A percentile compares a stretch with the other conserved stretches of the same genome.
These are phyloP conservation scores for Schizothecium vesticola DNA, from an alignment of 495 filamentous ascomycete species.

Conservation along the genomic window DNA sequence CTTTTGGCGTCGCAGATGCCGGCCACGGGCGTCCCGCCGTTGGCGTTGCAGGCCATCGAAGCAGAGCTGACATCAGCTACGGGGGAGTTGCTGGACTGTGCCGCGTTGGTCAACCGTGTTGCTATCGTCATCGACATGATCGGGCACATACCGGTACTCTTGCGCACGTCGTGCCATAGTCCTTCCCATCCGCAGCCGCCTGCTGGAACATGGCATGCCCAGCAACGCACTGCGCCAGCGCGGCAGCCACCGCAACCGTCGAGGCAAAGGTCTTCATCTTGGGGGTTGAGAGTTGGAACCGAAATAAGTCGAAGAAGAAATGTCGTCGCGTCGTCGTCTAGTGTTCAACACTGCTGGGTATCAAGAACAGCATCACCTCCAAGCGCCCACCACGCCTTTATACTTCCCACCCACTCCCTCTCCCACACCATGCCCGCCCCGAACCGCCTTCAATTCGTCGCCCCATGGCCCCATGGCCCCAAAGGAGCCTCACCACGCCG, in stretches of 20 bases:
- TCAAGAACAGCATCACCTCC: neutral
- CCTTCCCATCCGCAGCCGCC: slow-evolving; percentile 10
- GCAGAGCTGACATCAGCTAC: slow-evolving; percentile 33
- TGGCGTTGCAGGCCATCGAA: slow-evolving; percentile 35
- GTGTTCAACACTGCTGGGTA: neutral
- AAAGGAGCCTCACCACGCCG: neutral
- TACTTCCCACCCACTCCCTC: neutral
- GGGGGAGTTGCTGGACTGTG: slow-evolving; percentile 42
- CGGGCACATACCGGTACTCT: slow-evolving; percentile 31
- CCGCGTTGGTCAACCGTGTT: neutral
- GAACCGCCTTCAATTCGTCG: neutral
- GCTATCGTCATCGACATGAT: slow-evolving; percentile 33
- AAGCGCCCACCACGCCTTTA: neutral
- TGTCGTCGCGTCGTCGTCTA: neutral
- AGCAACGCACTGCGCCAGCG: slow-evolving; percentile 13
- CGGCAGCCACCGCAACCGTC: slow-evolving; percentile 9
- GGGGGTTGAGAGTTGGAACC: neutral
- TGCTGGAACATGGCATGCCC: slow-evolving; percentile 43
- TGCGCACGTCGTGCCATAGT: slow-evolving; percentile 18
- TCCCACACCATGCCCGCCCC: neutral
- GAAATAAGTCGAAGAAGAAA: neutral
- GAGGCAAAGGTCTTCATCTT: slow-evolving; percentile 18
- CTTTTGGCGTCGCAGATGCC: slow-evolving; percentile 24
- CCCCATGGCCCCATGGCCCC: neutral
- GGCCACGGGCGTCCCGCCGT: slow-evolving; percentile 32